phyloP scores from a whole-genome alignment of 2,329 filamentous ascomycete genomes.

The Zalaria obscura region DNA sequence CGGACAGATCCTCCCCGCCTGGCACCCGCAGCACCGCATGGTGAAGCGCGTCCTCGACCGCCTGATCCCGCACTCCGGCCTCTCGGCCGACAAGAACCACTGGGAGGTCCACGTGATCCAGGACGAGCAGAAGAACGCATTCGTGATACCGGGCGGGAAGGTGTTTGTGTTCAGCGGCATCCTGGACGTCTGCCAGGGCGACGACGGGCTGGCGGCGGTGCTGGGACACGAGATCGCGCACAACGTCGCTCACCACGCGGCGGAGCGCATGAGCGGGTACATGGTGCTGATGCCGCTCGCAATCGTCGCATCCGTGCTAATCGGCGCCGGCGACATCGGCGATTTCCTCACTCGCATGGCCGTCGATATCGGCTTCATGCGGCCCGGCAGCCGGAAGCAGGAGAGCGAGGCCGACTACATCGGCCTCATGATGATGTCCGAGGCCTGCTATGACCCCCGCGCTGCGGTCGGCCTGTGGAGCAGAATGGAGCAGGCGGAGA shows the following conservation, averaged over 20 bases:
- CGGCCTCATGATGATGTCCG: slow-evolving; percentile 66
- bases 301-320: slow-evolving; percentile 20
- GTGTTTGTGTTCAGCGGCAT: slow-evolving; percentile 70
- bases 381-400: slow-evolving; percentile 56
- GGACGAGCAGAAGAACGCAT: slow-evolving; percentile 54
- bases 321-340: slow-evolving; percentile 27
- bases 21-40: slow-evolving; percentile 40
- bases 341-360: slow-evolving; percentile 22
- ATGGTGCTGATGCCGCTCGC: slow-evolving; percentile 21
- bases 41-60: slow-evolving; percentile 52
- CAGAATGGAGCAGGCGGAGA: slow-evolving; percentile 41
- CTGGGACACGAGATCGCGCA: slow-evolving; percentile 72
- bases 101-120: slow-evolving; percentile 69
- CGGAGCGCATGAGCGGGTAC: slow-evolving; percentile 44
- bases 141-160: slow-evolving; percentile 63
- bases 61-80: slow-evolving; percentile 52
- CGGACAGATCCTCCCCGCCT: slow-evolving; percentile 41
- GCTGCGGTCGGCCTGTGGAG: slow-evolving; percentile 49
- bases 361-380: slow-evolving; percentile 48
- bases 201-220: slow-evolving; percentile 59
- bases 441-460: slow-evolving; percentile 60
- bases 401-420: slow-evolving; percentile 63
- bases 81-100: slow-evolving; percentile 31
- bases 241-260: slow-evolving; percentile 53
- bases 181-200: slow-evolving; percentile 49